Conservation (phyloP, 306 rosid species). For the Trifolium fragiferum region DNA sequence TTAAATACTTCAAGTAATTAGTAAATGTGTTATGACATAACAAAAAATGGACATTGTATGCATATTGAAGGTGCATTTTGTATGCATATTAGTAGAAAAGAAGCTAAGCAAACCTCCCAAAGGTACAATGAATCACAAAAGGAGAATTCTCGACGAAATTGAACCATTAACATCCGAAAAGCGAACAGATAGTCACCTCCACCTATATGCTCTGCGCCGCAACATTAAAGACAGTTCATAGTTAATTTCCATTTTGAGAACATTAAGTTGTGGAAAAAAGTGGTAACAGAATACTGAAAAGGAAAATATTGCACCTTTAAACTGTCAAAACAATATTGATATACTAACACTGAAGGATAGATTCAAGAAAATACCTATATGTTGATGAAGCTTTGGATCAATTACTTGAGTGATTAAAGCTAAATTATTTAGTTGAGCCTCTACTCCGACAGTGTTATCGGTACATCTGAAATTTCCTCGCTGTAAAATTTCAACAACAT, state of each 20-base stretch:
- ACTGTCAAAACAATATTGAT: background rate
- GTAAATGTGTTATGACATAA: background rate
- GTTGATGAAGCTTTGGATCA: conserved; percentile 97
- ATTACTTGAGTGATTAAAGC: conserved; percentile 88
- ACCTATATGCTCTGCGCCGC: conserved; percentile 77
- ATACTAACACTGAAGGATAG: background rate
- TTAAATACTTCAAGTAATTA: conserved; percentile 34
- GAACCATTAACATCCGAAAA: conserved; percentile 98
- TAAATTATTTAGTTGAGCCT: conserved; percentile 76
- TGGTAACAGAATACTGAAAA: background rate
- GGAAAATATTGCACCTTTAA: background rate
- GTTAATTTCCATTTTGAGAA: conserved; percentile 38
- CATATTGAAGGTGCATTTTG: background rate
- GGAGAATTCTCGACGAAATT: conserved; percentile 96
- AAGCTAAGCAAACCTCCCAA: conserved; percentile 79
- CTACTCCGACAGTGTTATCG: conserved; percentile 84
- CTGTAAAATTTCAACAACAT: conserved; percentile 52
- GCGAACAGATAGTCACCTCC: conserved; percentile 98
- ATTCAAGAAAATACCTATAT: conserved; percentile 66
- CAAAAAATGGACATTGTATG: background rate
- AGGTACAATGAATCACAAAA: conserved; percentile 96
- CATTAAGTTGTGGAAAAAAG: conserved; percentile 10
- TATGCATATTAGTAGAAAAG: background rate
- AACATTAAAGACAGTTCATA: conserved; percentile 35
- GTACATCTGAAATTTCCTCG: conserved; percentile 98